phyloP scores from a whole-genome alignment of 495 filamentous ascomycete species.

The Gamarada debralockiae region DNA sequence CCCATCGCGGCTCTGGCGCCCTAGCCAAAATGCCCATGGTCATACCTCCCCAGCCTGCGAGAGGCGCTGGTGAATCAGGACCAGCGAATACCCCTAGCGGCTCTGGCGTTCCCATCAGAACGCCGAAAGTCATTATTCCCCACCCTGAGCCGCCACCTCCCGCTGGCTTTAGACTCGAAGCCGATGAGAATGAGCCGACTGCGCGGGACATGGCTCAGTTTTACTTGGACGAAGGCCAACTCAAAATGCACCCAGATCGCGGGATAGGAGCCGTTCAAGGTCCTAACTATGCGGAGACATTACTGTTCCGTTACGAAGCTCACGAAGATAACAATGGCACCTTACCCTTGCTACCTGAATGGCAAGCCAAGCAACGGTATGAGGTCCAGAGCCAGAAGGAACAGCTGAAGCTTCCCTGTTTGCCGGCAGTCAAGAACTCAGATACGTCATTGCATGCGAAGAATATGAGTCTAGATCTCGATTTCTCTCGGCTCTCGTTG shows the following conservation, averaged over 20 bases:
- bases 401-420: neutral
- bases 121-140: constrained; percentile 37
- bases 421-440: neutral
- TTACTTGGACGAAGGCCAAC: constrained; percentile 29
- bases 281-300: constrained; percentile 34
- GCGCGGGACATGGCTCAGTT: constrained; percentile 13
- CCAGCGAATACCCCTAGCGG: no score
- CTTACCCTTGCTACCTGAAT: constrained; percentile 30
- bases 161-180: constrained; percentile 9
- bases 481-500: constrained; percentile 16
- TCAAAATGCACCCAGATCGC: constrained; percentile 29
- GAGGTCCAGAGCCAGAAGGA: neutral
- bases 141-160: constrained; percentile 41
- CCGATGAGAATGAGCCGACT: constrained; percentile 9
- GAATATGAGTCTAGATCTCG: constrained; percentile 28
- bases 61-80: no score
- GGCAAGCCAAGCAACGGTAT: constrained; percentile 8
- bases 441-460: constrained; percentile 5
- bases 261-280: constrained; percentile 44
- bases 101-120: constrained; percentile 21
- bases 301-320: constrained; percentile 25
- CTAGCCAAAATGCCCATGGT: constrained; percentile 34
- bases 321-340: constrained; percentile 33
- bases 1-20: neutral
- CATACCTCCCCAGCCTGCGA: constrained; percentile 40